Base-by-base conservation (phyloP, 2,329 filamentous ascomycete genomes). In the Waltergamsia citrina region DNA sequence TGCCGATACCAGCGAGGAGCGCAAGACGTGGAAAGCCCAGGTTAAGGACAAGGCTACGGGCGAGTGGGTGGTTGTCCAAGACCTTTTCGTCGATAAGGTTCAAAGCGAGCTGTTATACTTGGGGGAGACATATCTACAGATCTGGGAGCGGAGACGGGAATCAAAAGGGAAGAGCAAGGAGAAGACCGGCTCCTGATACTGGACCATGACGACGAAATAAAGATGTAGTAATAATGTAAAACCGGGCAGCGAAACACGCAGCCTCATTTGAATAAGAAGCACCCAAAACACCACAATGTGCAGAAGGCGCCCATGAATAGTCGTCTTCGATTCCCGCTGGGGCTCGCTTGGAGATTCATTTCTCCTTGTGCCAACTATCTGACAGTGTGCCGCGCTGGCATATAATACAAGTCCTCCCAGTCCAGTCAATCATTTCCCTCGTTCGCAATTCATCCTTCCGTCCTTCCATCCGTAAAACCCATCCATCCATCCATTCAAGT, bases 21-120 rank as follows among this genome's bases (percentile, higher is more conserved):
- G 65, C 39, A 93, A 94, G 55, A 85, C 87, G 10, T 98, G 92
- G 88, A 87, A 93, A 54, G 86, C 87, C 16, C 92, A 98, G 63
- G 62, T 98, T 33, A 71, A 78, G 47, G 85, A 94, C 52, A 81
- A 85, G 51, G 81, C 78, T 17, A 71, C 81, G 16, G 81, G 84
- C 22, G 83, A 93, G 54, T 98, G 92, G 92, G 75, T 93, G 34
- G 83, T 93, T 38, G 81, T 88, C 36, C 92, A 98, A 63, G 92
- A 98, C 62, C 55, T 98, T 44, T 95, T 82, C 53, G 90, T 98
- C 6, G 85, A 95, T 53, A 80, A 81, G 57, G 83, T 92, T 15
- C 82, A 90, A 58, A 84, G 76, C 42, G 90, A 98, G 65, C 72
- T 94, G 47, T 56, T 98, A 43, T 94, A 94, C 51, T 81, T 93